Evolutionary conservation across 140 eudicot species (phyloP), one percentile per base, ranked within the genome.

Genomic region (Ambrosia hybrid): DNA sequence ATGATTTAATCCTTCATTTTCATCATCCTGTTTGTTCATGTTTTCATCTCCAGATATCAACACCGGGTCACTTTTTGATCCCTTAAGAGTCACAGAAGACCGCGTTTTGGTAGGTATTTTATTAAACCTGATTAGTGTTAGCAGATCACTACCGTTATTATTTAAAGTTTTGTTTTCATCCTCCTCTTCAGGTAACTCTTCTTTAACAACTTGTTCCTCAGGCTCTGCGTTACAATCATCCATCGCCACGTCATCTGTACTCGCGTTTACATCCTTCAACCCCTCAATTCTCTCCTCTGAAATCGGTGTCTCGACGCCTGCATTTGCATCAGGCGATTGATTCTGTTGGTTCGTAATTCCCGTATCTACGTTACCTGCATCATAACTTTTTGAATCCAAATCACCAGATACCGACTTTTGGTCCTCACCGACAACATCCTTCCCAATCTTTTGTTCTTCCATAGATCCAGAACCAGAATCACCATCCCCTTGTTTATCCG

Each of bases 71-170:
- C 70, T 58, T 76, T 74, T 88, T 9, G 81, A 75, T 21, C 79
- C 81, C 79, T 77, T 86, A 9, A 34, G 62, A 52, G 83, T 68
- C 83, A 88, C 52, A 6, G 91, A 84, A 59, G 97, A 87, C 73
- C 88, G 92, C 5, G 90, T 85, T 80, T 72, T 88, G 49, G 96
- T 85, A 51, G 92, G 92, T 68, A 91, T 82, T 68, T 91, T 88
- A 26, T 79, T 84, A 81, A 77, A 84, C 52, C 82, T 80, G 78
- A 86, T 82, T 33, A 82, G 67, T 53, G 79, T 79, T 30, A 84
- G 62, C 74, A 91, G 77, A 77, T 86, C 87, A 57, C 68, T 65
- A 51, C 55, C 51, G 69, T 73, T 74, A 51, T 63, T 80, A 58
- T 71, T 71, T 52, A 67, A 77, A 61, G 73, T 21, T 67, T 63